Conservation (phyloP, 1,284 basidiomycete genomes). For the Heterobasidion occidentale region DNA sequence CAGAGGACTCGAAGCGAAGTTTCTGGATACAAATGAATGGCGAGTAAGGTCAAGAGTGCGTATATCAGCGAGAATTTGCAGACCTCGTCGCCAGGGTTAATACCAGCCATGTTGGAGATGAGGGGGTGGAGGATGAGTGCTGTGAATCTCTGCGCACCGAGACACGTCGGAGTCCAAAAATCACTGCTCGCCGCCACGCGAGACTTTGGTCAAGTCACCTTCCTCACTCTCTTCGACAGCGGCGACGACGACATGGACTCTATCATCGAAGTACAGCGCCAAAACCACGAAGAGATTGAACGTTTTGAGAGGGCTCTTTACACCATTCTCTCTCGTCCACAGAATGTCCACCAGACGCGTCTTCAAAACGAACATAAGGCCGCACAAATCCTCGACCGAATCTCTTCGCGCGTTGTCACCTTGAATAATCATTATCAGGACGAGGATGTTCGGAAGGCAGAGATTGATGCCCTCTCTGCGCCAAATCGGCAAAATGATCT, state of each 20-base stretch:
- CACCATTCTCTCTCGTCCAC: slow-evolving; percentile 58
- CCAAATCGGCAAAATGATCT: slow-evolving; percentile 64
- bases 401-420: slow-evolving; percentile 60
- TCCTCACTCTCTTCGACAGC: background rate
- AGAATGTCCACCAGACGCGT: slow-evolving; percentile 52
- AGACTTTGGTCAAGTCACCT: no score
- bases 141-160: slow-evolving; percentile 1
- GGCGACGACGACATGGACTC: slow-evolving; percentile 64
- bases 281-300: slow-evolving; percentile 94
- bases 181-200: slow-evolving; percentile 11
- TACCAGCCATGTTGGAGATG: slow-evolving; percentile 59
- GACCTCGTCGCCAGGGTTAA: slow-evolving; percentile 73
- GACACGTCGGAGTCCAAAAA: slow-evolving; percentile 48
- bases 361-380: slow-evolving; percentile 85
- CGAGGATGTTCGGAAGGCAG: slow-evolving; percentile 52
- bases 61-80: slow-evolving; percentile 6
- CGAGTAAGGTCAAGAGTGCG: background rate
- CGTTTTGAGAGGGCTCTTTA: slow-evolving; percentile 75
- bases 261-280: slow-evolving; percentile 85
- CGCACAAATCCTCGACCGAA: slow-evolving; percentile 77
- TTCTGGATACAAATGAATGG: slow-evolving; percentile 40
- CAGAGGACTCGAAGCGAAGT: slow-evolving; percentile 97
- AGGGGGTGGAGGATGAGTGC: background rate
- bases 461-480: slow-evolving; percentile 55
- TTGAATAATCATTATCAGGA: slow-evolving; percentile 73